Conservation (phyloP, 768 basidiomycete species). For the Pholiota microspora region DNA sequence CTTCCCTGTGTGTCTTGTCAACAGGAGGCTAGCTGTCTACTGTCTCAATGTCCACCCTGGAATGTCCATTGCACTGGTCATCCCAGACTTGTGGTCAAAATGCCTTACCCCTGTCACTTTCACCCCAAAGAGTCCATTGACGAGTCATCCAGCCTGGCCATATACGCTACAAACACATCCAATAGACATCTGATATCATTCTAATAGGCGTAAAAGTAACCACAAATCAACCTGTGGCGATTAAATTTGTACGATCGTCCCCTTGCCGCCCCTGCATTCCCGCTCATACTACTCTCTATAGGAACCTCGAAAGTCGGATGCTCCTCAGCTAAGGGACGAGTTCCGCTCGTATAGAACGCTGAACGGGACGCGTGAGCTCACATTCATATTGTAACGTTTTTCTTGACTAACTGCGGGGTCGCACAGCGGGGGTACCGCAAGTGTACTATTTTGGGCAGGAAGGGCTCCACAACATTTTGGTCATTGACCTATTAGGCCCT, state of each 20-base stretch:
- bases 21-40: not conserved
- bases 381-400: slow-evolving; percentile 3
- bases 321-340: slow-evolving; percentile 95
- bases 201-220: slow-evolving; percentile 77
- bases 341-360: slow-evolving; percentile 96
- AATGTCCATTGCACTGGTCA: slow-evolving; percentile 4
- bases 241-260: slow-evolving; percentile 81
- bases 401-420: slow-evolving; percentile 10
- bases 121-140: not conserved
- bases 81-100: not conserved
- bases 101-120: not conserved
- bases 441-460: slow-evolving; percentile 99
- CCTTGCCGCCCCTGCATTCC: not conserved
- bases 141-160: not conserved
- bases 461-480: slow-evolving; percentile 93
- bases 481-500: slow-evolving; percentile 95
- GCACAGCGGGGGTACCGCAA: slow-evolving; percentile 89
- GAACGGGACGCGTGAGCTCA: slow-evolving; percentile 73
- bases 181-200: slow-evolving; percentile 2
- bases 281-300: slow-evolving; percentile 26
- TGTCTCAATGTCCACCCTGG: not conserved
- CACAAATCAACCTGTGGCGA: slow-evolving; percentile 86
- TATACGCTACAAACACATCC: not conserved
- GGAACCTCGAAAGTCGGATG: slow-evolving; percentile 97
- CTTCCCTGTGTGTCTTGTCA: not conserved